A percentile compares a stretch with the other conserved stretches of the same genome.
Conservation (phyloP, 2,329 filamentous ascomycete genomes). For the Pyricularia sp. region DNA sequence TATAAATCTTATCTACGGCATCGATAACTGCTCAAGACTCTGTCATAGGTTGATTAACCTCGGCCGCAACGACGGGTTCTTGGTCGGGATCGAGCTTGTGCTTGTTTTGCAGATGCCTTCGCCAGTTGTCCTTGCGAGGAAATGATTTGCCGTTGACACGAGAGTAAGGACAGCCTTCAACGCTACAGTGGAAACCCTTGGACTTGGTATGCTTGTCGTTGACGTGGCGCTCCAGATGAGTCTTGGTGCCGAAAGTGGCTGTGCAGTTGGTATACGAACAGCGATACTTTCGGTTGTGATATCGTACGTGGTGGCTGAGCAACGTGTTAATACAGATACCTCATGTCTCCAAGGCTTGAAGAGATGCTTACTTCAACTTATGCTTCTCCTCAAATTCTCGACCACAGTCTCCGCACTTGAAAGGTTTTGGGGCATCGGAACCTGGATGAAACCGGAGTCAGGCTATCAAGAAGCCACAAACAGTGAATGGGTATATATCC, state of each 20-base stretch:
- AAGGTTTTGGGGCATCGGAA: slow-evolving; percentile 10
- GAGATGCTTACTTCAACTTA: slow-evolving; percentile 38
- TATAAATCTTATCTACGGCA: no score
- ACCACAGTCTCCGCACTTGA: slow-evolving; percentile 28
- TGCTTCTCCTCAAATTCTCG: slow-evolving; percentile 43
- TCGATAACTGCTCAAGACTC: background rate
- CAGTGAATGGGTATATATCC: background rate
- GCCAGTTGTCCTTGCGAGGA: slow-evolving; percentile 50
- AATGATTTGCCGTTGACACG: slow-evolving; percentile 43
- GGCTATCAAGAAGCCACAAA: background rate
- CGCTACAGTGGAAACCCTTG: slow-evolving; percentile 45
- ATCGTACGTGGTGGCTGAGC: slow-evolving; percentile 44
- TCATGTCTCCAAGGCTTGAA: background rate
- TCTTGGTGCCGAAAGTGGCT: slow-evolving; percentile 46
- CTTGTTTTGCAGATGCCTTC: slow-evolving; percentile 48
- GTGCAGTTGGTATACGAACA: slow-evolving; percentile 29
- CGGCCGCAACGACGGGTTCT: slow-evolving; percentile 23
- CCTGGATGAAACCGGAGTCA: background rate
- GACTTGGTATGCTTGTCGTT: slow-evolving; percentile 49
- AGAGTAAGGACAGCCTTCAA: slow-evolving; percentile 42
- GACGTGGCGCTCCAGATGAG: slow-evolving; percentile 47
- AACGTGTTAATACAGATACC: background rate
- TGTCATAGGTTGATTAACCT: slow-evolving; percentile 21
- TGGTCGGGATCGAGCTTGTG: slow-evolving; percentile 26
- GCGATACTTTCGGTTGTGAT: slow-evolving; percentile 42